Base-by-base conservation (phyloP, 2,329 filamentous ascomycete genomes). In the Colletotrichum coccodes region DNA sequence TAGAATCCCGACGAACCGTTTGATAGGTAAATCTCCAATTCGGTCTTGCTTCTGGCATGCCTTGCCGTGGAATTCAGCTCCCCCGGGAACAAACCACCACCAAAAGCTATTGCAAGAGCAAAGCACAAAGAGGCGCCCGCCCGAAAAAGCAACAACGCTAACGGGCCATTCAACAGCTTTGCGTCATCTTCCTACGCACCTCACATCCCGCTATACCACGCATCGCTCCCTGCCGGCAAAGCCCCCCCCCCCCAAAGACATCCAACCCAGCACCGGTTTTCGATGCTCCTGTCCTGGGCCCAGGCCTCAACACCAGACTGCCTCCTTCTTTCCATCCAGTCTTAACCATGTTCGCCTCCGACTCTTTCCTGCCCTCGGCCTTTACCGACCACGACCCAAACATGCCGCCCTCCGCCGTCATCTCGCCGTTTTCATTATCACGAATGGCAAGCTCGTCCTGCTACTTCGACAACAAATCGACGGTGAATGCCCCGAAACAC, bases 291-390 rank as follows among this genome's bases (percentile, higher is more conserved):
- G 36, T 30, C 28, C 40, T 44, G 54, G 34, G 54, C 28, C 54
- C 40, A 49, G 40, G 54, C 18, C 30, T 46, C 21, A 56, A 60
- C 12, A 32, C 32, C 26, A 36, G 40, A 60, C 56, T 64, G 26
- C 47, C 62, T 54, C 38, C 54, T 44, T 54, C 34, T 65, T 26
- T 26, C 38, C 18, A 14, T 28, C 21, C 18, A 54, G 38, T 75
- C 71, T 84, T 84, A 82, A 77, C 79, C 70, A 83, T 79, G 70
- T 67, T 82, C 38, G 78, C 79, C 38, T 76, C 80, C 67, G 81
- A 85, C 71, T 80, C 82, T 32, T 83, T 84, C 74, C 75, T 82
- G 73, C 80, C 82, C 12, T 78, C 78, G 53, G 79, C 79, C 70
- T 77, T 76, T 59, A 73, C 76, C 68, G 80, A 82, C 54, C 75